phyloP scores from a whole-genome alignment of 2,329 filamentous ascomycete species.

The Fusarium dlaminii region DNA sequence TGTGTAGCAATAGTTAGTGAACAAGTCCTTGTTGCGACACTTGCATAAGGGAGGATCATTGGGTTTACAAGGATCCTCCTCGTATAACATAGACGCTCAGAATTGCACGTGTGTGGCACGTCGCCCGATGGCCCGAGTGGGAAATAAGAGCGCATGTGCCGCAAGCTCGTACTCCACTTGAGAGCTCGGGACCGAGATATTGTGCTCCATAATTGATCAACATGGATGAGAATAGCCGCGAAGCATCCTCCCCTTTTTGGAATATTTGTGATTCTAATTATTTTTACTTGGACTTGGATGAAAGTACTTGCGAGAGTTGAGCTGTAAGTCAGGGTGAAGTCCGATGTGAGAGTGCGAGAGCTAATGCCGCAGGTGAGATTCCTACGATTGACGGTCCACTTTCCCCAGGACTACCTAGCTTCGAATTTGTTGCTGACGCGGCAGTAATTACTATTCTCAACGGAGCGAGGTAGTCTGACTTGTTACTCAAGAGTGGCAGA shows the following conservation, averaged over 20 bases:
- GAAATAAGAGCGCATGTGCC: not conserved
- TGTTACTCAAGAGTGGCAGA: not conserved
- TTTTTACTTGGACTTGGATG: accelerated
- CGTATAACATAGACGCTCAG: not conserved
- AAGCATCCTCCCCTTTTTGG: not conserved
- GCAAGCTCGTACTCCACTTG: not conserved
- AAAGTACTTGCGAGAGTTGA: not conserved
- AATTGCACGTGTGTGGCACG: not conserved
- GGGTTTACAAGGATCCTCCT: not conserved
- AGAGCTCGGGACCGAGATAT: not conserved
- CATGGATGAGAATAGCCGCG: not conserved
- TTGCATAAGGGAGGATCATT: not conserved
- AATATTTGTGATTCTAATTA: accelerated
- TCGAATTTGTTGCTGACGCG: not conserved
- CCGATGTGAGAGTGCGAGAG: not conserved
- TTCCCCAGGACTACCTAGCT: not conserved
- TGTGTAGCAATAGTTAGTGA: not conserved
- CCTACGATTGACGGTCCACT: not conserved
- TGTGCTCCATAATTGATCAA: not conserved
- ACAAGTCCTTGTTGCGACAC: not conserved
- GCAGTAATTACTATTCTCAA: not conserved
- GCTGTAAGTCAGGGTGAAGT: not conserved
- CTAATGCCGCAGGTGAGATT: not conserved
- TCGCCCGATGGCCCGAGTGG: not conserved
- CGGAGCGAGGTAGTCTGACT: accelerated